Evolutionary conservation across 176 grass and related monocot genomes (phyloP).

Genomic region (Juncus effusus): DNA sequence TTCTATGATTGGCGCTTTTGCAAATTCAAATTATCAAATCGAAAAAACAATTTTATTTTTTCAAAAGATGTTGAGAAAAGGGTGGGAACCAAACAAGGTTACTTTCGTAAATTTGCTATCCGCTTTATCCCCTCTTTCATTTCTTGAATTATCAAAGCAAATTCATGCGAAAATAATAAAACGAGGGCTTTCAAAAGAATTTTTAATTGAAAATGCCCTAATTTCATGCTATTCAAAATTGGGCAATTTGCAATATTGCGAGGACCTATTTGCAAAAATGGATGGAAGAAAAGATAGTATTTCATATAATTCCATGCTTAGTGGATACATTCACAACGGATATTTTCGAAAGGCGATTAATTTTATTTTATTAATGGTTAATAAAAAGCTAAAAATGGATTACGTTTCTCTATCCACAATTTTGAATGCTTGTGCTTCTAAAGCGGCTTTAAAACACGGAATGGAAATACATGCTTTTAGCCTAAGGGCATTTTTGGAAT

Average conservation of each 20-base stretch:
- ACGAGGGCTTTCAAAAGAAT: slow-evolving; percentile 51
- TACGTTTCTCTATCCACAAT: slow-evolving; percentile 60
- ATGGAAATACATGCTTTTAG: slow-evolving; percentile 85
- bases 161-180: slow-evolving; percentile 57
- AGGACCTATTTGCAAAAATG: slow-evolving; percentile 53
- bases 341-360: slow-evolving; percentile 69
- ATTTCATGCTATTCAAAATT: slow-evolving; percentile 79
- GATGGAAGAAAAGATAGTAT: slow-evolving; percentile 52
- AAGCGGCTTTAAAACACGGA: slow-evolving; percentile 58
- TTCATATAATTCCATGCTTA: slow-evolving; percentile 80
- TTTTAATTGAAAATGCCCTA: slow-evolving; percentile 61
- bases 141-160: slow-evolving; percentile 60
- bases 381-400: slow-evolving; percentile 57
- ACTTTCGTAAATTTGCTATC: slow-evolving; percentile 68
- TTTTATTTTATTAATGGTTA: slow-evolving; percentile 68
- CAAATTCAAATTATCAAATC: slow-evolving; percentile 36
- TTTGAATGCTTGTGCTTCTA: slow-evolving; percentile 66
- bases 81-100: slow-evolving; percentile 54
- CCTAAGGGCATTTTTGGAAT: slow-evolving; percentile 52
- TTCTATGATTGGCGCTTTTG: slow-evolving; percentile 62
- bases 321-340: slow-evolving; percentile 73
- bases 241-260: slow-evolving; percentile 54
- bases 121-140: slow-evolving; percentile 44
- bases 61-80: slow-evolving; percentile 59
- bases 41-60: slow-evolving; percentile 45